Evolutionary conservation across 208 protist species (phyloP), one percentile per base, ranked within the genome.

Genomic region (Crithidia fasciculata): DNA sequence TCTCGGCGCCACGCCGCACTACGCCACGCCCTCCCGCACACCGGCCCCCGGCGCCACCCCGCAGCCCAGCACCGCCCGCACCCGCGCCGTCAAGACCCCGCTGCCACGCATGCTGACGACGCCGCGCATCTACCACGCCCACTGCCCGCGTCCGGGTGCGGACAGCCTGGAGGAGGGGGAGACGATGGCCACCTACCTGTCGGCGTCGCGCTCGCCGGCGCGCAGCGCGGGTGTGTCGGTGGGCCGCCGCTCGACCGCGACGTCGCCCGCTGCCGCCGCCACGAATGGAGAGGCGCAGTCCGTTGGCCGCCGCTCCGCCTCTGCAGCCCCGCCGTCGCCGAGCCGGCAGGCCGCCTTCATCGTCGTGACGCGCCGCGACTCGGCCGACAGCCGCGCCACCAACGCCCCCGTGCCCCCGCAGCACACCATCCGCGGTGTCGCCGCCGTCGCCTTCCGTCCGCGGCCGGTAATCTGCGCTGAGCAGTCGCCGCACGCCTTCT

Each of bases 121-220:
- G 8, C 77, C 80, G n/a, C 80, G 84, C 39, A 18, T 64, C 59
- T 85, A 76, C 76, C 68, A 54, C 13, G 54, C 58, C 37, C 83
- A 81, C 68, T 69, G 80, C 28, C 80, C 76, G 8, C 83, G 83
- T 8, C 68, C 80, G 6, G 80, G 80, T 4, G 79, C 70, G 47
- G 74, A 74, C 54, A 40, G 7, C 19, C 13, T 49, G 9, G 62
- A 50, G 50, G 74, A 67, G 10, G 50, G 59, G 9, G 62, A 58
- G 54, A 66, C 55, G 45, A 56, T 50, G 59, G 40, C 52, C n/a
- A 37, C 60, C 43, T 78, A 71, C 62, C 39, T 70, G 39, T 53
- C 47, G 15, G 66, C 56, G n/a, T 66, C 71, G 8, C 61, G 50
- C 16, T 76, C 50, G 19, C 39, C 9, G 7, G 50, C 13, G 13